Evolutionary conservation across 257 asterid species (phyloP), one percentile per base, ranked within the genome.

Genomic region (Solanum okadae): DNA sequence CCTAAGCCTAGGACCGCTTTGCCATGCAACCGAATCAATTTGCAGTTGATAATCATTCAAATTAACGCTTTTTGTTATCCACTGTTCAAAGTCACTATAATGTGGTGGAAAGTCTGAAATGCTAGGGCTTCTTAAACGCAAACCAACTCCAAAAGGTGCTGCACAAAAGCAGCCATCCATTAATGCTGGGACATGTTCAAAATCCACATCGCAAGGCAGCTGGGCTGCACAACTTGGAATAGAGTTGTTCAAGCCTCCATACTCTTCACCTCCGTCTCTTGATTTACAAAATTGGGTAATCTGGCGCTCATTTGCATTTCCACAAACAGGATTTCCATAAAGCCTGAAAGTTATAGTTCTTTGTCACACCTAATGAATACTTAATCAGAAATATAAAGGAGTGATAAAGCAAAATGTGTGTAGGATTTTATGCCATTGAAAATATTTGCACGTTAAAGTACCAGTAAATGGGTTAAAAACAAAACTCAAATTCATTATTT

Each of bases 71-170:
- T 35, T 13, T 59, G 92, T 87, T 71, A 93, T 90, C 88, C 46
- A 92, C 23, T 2, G 10, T 9, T 87, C 38, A 85, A 90, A 93
- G 0, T 40, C 71, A 37, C 79, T 85, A 22, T 33, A 84, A 63
- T 90, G 89, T 27, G 93, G 93, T 16, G 61, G 90, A 87, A 92
- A 93, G 22, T 86, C 56, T 31, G 92, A 91, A 63, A 93, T 89
- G 88, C 94, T 92, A 10, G 94, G 94, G 86, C 95, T 93, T 90
- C 95, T 90, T 33, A 93, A 91, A 12, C 91, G 88, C 5, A 93
- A 16, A 37, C 90, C 94, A 44, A 93, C 89, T 33, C 94, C 94
- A 68, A 93, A 93, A 70, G 95, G 95, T 31, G 93, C 93, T 0
- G 93, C 94, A 87, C 94, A 93, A 46, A 90, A 65, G 92, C 95